A percentile compares a stretch with the other conserved stretches of the same genome.
Evolutionary conservation across 306 rosid species (phyloP).

Genomic region (Mimosa pudica): DNA sequence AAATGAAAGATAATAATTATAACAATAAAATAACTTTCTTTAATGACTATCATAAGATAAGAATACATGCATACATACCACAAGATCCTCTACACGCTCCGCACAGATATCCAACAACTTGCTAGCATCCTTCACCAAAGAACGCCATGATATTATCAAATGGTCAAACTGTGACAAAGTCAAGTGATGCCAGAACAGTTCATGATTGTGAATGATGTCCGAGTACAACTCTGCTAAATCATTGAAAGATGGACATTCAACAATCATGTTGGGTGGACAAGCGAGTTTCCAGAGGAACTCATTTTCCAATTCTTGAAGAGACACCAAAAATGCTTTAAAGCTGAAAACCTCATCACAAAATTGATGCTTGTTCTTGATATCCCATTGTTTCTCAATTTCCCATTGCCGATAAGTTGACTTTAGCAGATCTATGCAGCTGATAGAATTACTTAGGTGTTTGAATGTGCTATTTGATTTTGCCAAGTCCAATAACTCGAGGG

Average conservation of each 20-base stretch:
- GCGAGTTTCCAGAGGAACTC: conserved; percentile 59
- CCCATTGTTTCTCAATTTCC: conserved; percentile 62
- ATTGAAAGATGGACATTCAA: conserved; percentile 61
- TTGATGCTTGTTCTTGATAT: conserved; percentile 45
- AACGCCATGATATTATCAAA: conserved; percentile 62
- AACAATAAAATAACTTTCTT: conserved; percentile 18
- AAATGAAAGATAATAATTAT: not conserved
- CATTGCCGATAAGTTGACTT: conserved; percentile 63
- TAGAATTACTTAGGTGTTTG: conserved; percentile 54
- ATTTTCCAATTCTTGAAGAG: conserved; percentile 66
- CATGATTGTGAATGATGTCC: conserved; percentile 67
- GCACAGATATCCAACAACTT: conserved; percentile 57
- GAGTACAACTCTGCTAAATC: conserved; percentile 48
- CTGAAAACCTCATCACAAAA: conserved; percentile 29
- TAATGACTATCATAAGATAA: conserved; percentile 9
- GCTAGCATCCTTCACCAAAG: conserved; percentile 58
- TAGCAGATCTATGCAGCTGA: conserved; percentile 54
- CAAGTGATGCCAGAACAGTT: conserved; percentile 56
- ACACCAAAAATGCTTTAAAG: conserved; percentile 47
- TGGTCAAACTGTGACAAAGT: conserved; percentile 52
- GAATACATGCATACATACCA: conserved; percentile 53
- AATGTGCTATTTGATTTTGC: conserved; percentile 39
- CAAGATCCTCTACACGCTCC: conserved; percentile 49
- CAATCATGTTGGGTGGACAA: conserved; percentile 47
- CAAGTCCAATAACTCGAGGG: conserved; percentile 57